Base-by-base conservation (phyloP, 345 rosid genomes). In the Iberis pinnata region DNA sequence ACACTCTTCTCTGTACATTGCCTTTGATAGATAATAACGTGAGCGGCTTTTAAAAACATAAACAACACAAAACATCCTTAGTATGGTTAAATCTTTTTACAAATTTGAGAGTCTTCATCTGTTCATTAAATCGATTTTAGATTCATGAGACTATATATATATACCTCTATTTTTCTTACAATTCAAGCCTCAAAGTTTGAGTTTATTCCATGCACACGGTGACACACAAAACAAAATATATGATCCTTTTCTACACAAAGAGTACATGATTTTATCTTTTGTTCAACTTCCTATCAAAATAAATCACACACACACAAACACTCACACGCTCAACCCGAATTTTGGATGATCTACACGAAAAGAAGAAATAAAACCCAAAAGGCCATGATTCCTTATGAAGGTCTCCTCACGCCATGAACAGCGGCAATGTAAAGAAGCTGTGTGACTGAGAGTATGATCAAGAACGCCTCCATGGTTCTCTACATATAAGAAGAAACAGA, bases 401-500 rank as follows among this genome's bases (percentile, higher is more conserved):
- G 48, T 43, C 49, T 62, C 55, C 15, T 54, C 50, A 71, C 72
- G 6, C 75, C 82, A 16, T 84, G 89, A 65, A 92, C 83, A 15
- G 83, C 84, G 7, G 77, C 88, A 3, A 92, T 79, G 74, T 84
- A 92, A 1, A 88, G 47, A 15, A 92, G 89, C 72, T 92, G 96
- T 14, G 96, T 84, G 9, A 60, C 88, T 12, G 98, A 76, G 26
- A 92, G 89, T 60, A 92, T 92, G 70, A 92, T 84, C 54, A 79
- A 9, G 60, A 92, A 88, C 12, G 98, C 98, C 75, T 92, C 98
- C 98, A 92, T 83, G 31, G 98, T 92, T 78, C 81, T 92, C 96
- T 92, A 81, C 78, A 67, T 17, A 56, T 57, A 43, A 44, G 48
- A 47, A 44, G 47, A 36, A 29, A 43, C 10, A 65, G 19, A 36